phyloP scores from a whole-genome alignment of 495 filamentous ascomycete genomes.

The Penicillium pulvis region DNA sequence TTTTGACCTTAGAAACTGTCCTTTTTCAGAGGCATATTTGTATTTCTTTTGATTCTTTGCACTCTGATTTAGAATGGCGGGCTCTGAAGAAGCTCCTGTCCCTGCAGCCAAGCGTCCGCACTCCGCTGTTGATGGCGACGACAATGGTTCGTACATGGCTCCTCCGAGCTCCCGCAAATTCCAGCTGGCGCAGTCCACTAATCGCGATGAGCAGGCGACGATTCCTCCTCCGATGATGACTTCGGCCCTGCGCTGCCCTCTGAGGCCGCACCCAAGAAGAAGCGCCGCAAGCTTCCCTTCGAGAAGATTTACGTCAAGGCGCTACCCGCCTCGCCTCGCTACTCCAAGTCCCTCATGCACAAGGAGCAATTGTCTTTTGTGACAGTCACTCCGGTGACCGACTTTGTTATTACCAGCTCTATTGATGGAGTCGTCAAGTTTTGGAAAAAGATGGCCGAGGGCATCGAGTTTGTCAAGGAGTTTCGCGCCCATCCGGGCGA shows the following conservation, averaged over 20 bases:
- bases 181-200: constrained; percentile 18
- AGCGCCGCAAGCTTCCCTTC: constrained; percentile 85
- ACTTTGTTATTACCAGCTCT: constrained; percentile 93
- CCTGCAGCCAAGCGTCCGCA: constrained; percentile 37
- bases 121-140: constrained; percentile 41
- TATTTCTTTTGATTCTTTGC: background rate
- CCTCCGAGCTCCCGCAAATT: constrained; percentile 7
- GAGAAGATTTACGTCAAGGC: constrained; percentile 94
- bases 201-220: constrained; percentile 35
- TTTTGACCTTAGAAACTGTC: background rate
- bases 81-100: constrained; percentile 23
- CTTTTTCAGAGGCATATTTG: background rate
- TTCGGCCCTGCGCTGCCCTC: constrained; percentile 87
- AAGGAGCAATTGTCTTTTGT: constrained; percentile 88
- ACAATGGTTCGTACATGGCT: constrained; percentile 31
- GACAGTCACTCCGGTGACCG: constrained; percentile 83
- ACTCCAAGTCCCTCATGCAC: constrained; percentile 98
- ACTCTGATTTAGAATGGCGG: constrained; percentile 31
- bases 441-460: constrained; percentile 93
- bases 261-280: constrained; percentile 78
- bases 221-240: constrained; percentile 87
- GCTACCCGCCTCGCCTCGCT: constrained; percentile 77
- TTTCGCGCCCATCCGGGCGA: constrained; percentile 88
- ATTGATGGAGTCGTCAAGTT: constrained; percentile 95
- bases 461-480: constrained; percentile 97